A percentile compares a stretch with the other conserved stretches of the same genome.
Conservation (phyloP, 768 basidiomycete species). For the Udeniomyces megalosporus region DNA sequence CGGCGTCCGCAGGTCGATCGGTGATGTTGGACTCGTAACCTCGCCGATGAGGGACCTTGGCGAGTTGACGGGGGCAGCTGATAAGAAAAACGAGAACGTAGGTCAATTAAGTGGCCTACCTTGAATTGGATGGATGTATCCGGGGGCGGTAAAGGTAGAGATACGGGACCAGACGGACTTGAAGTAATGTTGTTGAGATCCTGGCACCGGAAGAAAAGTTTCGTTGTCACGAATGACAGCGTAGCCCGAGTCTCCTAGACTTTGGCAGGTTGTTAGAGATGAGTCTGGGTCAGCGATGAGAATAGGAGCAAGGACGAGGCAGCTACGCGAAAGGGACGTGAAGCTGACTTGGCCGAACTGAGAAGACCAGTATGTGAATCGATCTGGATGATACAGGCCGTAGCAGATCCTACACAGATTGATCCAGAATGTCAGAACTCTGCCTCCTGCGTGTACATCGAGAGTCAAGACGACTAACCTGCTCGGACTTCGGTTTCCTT, state of each 20-base stretch:
- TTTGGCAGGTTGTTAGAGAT: constrained; percentile 9
- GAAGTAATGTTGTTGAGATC: constrained; percentile 14
- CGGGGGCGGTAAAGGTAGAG: no score
- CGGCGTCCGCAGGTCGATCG: constrained; percentile 23
- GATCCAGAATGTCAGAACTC: no score
- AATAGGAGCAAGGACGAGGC: no score
- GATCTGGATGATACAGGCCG: constrained; percentile 18
- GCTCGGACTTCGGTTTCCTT: constrained; percentile 23
- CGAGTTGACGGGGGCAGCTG: constrained; percentile 22
- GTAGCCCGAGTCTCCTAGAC: constrained; percentile 29
- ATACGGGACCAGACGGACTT: constrained; percentile 3
- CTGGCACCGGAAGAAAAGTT: constrained; percentile 5
- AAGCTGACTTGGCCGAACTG: constrained; percentile 34
- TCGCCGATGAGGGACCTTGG: constrained; percentile 17
- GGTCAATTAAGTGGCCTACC: no score
- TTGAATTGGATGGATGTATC: constrained; percentile 17
- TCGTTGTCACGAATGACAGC: constrained; percentile 23
- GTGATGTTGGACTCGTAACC: constrained; percentile 16
- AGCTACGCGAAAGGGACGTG: background rate
- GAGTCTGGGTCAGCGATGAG: no score
- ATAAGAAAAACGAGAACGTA: constrained; percentile 12
- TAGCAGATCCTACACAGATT: constrained; percentile 17
- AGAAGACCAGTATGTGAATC: constrained; percentile 17
- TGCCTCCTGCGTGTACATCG: no score
- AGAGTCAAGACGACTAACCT: constrained; percentile 15